Evolutionary conservation across 2,329 filamentous ascomycete genomes (phyloP).

Genomic region (Exserohilum rostratum): DNA sequence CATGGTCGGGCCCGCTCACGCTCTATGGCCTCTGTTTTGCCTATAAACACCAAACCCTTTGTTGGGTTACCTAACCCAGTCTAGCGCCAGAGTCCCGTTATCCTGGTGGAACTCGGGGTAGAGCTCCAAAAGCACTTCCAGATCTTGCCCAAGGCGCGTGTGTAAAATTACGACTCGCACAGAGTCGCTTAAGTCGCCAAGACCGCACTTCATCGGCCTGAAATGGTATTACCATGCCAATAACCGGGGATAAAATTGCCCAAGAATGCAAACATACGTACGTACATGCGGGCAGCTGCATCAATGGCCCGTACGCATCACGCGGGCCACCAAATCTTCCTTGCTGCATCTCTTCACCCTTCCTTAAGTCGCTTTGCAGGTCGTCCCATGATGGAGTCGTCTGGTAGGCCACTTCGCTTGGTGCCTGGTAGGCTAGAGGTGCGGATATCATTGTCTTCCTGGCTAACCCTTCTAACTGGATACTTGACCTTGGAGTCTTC

Average conservation of each 20-base stretch:
- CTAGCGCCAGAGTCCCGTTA: slow-evolving; percentile 5
- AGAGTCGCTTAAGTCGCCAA: slow-evolving; percentile 7
- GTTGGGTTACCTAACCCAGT: neutral
- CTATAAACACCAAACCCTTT: neutral
- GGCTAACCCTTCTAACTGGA: slow-evolving; percentile 84
- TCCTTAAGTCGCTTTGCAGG: slow-evolving; percentile 63
- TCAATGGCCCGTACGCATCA: slow-evolving; percentile 1
- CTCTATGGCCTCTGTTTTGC: neutral
- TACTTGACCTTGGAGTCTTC: slow-evolving; percentile 89
- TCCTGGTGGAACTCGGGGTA: slow-evolving; percentile 4
- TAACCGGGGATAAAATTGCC: slow-evolving; percentile 9
- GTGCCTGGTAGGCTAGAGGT: slow-evolving; percentile 87
- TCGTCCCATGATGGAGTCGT: slow-evolving; percentile 71
- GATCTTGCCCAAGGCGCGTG: neutral
- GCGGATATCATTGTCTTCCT: slow-evolving; percentile 96
- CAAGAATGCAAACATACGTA: slow-evolving; percentile 5
- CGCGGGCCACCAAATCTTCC: neutral
- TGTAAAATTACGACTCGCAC: slow-evolving; percentile 11
- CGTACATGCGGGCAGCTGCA: slow-evolving; percentile 12
- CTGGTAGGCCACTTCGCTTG: slow-evolving; percentile 83
- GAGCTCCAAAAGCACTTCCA: slow-evolving; percentile 1
- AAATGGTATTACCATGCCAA: slow-evolving; percentile 5
- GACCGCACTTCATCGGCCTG: neutral
- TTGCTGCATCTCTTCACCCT: slow-evolving; percentile 30
- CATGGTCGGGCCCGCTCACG: too few relatives aligned